phyloP scores from a whole-genome alignment of 2,329 filamentous ascomycete genomes.

The Hortaea werneckii region DNA sequence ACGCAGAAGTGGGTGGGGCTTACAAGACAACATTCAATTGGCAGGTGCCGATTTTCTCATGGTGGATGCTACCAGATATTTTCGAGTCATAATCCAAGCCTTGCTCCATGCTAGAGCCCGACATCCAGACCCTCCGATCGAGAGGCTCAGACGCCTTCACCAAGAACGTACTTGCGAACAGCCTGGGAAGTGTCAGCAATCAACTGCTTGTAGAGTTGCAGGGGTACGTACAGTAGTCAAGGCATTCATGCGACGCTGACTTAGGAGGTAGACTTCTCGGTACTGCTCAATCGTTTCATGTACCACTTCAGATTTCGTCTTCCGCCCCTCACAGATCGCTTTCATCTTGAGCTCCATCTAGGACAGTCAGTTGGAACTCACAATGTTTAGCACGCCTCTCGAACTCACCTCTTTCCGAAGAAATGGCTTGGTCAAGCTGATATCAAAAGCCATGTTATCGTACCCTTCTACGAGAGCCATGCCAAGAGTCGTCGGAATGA shows the following conservation, averaged over 20 bases:
- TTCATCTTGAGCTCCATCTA: conserved; percentile 93
- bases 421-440: conserved; percentile 89
- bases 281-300: conserved; percentile 80
- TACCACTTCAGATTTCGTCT: conserved; percentile 64
- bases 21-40: neutral
- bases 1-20: neutral
- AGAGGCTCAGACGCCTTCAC: conserved; percentile 5
- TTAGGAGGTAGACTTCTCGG: conserved; percentile 72
- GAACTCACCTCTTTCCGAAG: conserved; percentile 65
- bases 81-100: neutral
- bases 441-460: conserved; percentile 85
- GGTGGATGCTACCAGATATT: neutral
- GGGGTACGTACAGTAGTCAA: conserved; percentile 41
- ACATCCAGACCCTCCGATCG: neutral
- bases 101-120: neutral
- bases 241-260: conserved; percentile 60
- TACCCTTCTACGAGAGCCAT: conserved; percentile 90
- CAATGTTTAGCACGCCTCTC: neutral
- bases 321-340: conserved; percentile 82
- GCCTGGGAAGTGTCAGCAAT: conserved; percentile 7
- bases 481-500: conserved; percentile 85
- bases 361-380: neutral
- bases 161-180: conserved; percentile 15
- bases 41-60: neutral
- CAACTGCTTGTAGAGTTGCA: neutral